phyloP scores from a whole-genome alignment of 495 filamentous ascomycete species.

The Niebla homalea region DNA sequence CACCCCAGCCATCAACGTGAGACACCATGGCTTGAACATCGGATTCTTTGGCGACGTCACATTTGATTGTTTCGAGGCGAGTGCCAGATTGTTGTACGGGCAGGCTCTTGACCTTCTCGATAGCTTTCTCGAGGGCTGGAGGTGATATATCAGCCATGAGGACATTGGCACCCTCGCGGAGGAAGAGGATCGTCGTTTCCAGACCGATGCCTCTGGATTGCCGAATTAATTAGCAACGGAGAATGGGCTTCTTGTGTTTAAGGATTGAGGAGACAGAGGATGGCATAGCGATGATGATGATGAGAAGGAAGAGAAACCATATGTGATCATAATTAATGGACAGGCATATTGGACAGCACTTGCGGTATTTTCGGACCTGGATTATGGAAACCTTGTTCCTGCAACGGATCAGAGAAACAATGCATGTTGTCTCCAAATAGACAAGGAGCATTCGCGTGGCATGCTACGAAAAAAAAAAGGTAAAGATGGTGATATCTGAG shows the following conservation, averaged over 20 bases:
- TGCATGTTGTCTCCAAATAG: too few relatives aligned
- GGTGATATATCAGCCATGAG: conserved; percentile 75
- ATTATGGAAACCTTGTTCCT: too few relatives aligned
- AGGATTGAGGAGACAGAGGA: neutral
- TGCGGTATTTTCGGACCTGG: too few relatives aligned
- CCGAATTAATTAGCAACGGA: neutral
- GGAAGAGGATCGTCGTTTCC: conserved; percentile 85
- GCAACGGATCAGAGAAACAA: too few relatives aligned
- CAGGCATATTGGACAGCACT: too few relatives aligned
- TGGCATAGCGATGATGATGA: neutral
- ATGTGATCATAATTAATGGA: too few relatives aligned
- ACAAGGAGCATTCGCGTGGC: too few relatives aligned
- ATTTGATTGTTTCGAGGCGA: conserved; percentile 46
- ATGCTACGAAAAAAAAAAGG: neutral
- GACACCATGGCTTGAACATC: conserved; percentile 61
- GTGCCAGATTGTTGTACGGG: conserved; percentile 37
- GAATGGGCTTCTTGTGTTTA: neutral
- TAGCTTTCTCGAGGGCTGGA: conserved; percentile 55
- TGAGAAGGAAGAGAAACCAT: too few relatives aligned
- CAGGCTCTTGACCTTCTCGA: conserved; percentile 52
- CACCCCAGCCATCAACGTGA: conserved; percentile 68
- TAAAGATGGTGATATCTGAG: neutral
- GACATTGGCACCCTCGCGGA: conserved; percentile 76
- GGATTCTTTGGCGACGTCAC: conserved; percentile 58
- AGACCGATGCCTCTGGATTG: conserved; percentile 74